A percentile compares a stretch with the other conserved stretches of the same genome.
Evolutionary conservation across 352 stramenopile genomes (phyloP).

Genomic region (Globisporangium iwayamae): DNA sequence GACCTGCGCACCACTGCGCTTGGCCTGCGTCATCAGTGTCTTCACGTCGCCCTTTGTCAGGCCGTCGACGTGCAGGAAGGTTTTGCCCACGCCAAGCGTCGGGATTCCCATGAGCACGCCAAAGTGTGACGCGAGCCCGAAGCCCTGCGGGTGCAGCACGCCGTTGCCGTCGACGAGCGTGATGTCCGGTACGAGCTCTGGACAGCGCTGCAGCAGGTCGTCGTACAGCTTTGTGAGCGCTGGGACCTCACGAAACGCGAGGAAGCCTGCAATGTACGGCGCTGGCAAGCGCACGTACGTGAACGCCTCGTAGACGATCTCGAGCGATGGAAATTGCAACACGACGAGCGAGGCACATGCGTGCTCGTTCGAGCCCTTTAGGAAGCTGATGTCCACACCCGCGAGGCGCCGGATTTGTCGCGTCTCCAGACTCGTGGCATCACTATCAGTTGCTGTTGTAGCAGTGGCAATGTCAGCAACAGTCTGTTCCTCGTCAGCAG

Average conservation of each 20-base stretch:
- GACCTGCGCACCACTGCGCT: conserved; percentile 25
- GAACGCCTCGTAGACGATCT: conserved; percentile 77
- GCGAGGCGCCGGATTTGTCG: conserved; percentile 40
- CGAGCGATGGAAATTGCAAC: conserved; percentile 56
- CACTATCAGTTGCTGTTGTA: background rate
- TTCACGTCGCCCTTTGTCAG: conserved; percentile 73
- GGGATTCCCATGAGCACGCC: conserved; percentile 87
- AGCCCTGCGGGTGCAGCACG: conserved; percentile 84
- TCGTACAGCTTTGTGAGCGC: conserved; percentile 67
- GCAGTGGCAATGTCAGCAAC: background rate
- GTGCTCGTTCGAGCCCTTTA: conserved; percentile 75
- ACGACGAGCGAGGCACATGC: conserved; percentile 83
- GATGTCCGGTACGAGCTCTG: conserved; percentile 76
- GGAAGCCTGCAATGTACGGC: conserved; percentile 78
- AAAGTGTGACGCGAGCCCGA: conserved; percentile 92
- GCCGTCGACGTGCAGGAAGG: conserved; percentile 87
- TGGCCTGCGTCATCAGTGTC: conserved; percentile 41
- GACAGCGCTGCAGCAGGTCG: conserved; percentile 46
- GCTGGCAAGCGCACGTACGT: conserved; percentile 78
- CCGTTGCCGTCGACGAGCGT: conserved; percentile 93
- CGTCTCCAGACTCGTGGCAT: background rate
- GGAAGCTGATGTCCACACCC: conserved; percentile 83
- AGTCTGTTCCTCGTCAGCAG: background rate
- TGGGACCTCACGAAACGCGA: conserved; percentile 78
- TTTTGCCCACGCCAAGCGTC: conserved; percentile 90